phyloP scores from a whole-genome alignment of 495 filamentous ascomycete species.

The Aspergillus steynii region DNA sequence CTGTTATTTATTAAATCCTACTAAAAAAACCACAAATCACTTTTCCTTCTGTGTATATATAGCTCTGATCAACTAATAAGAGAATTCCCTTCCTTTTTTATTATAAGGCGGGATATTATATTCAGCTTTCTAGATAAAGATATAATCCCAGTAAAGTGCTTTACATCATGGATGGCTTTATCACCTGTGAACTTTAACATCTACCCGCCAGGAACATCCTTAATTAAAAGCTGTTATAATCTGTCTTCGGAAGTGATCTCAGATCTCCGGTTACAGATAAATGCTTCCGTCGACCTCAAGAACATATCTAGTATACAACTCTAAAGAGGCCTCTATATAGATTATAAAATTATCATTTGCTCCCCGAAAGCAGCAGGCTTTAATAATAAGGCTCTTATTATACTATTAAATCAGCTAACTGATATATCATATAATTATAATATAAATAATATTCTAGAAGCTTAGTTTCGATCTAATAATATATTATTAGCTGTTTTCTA shows the following conservation, averaged over 20 bases:
- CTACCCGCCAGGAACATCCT: background rate
- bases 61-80: background rate
- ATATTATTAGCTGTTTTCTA: background rate
- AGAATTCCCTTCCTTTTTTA: background rate
- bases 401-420: background rate
- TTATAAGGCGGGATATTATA: background rate
- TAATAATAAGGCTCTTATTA: background rate
- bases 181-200: background rate
- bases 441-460: background rate
- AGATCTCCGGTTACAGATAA: background rate
- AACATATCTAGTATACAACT: background rate
- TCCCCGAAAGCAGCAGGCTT: constrained; percentile 1
- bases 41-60: background rate
- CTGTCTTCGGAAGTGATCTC: background rate
- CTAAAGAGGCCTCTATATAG: background rate
- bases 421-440: background rate
- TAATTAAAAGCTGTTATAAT: background rate
- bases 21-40: background rate
- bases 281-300: background rate
- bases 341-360: background rate
- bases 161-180: background rate
- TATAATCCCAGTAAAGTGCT: background rate
- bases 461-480: background rate
- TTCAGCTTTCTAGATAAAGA: background rate
- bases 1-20: background rate